Percentiles rank a stretch among this genome's conserved stretches.
These are phyloP conservation scores for Blastomyces parvus DNA, from an alignment of 2,329 filamentous ascomycete species.

Conservation along the genomic window DNA sequence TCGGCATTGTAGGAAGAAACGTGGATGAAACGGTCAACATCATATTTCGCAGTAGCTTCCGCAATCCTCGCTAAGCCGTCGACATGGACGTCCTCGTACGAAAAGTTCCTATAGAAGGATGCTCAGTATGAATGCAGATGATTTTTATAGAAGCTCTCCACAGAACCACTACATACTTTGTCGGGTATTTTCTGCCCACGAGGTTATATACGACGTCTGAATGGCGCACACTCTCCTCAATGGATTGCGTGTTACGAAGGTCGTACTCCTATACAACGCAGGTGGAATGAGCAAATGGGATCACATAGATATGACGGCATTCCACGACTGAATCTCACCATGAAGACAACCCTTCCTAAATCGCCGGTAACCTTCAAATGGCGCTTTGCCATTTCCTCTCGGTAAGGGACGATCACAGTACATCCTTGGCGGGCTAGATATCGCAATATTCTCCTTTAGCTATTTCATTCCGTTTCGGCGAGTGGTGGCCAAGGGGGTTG, in stretches of 20 bases:
- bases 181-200: slow-evolving; percentile 87
- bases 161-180: slow-evolving; percentile 56
- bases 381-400: slow-evolving; percentile 96
- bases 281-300: slow-evolving; percentile 16
- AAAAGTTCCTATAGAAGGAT: slow-evolving; percentile 64
- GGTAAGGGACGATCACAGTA: slow-evolving; percentile 84
- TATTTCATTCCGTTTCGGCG: slow-evolving; percentile 26
- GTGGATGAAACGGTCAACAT: slow-evolving; percentile 92
- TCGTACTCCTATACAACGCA: slow-evolving; percentile 65
- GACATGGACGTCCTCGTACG: slow-evolving; percentile 82
- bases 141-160: not conserved
- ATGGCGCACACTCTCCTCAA: slow-evolving; percentile 93
- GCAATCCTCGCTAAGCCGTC: slow-evolving; percentile 87
- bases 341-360: slow-evolving; percentile 77
- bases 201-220: slow-evolving; percentile 98
- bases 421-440: slow-evolving; percentile 76
- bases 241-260: slow-evolving; percentile 83
- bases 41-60: slow-evolving; percentile 93
- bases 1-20: slow-evolving; percentile 90
- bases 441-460: slow-evolving; percentile 19
- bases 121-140: not conserved
- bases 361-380: slow-evolving; percentile 96
- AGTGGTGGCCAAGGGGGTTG: not conserved
- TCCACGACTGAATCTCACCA: slow-evolving; percentile 44
- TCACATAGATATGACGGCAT: not conserved